Evolutionary conservation across 768 basidiomycete genomes (phyloP), one percentile per base, ranked within the genome.

Genomic region (Jaapia argillacea): DNA sequence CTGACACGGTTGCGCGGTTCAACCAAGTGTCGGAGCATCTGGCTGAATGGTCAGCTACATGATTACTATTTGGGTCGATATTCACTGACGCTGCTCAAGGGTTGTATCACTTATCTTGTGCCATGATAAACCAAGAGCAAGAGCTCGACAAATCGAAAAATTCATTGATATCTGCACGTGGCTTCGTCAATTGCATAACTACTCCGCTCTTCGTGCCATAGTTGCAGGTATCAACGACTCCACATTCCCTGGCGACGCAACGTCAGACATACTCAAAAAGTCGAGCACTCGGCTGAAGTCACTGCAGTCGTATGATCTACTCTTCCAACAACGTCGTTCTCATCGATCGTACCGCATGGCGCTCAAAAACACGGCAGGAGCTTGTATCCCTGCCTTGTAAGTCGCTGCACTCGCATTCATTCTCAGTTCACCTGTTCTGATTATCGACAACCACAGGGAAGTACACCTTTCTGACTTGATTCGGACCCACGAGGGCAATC

Each of bases 271-370:
- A 24, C 81, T 93, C 56, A 81, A 64, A 21, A 82, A 72, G 58
- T 74, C 70, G 5, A 73, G 75, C 14, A 83, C 79, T 44, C 73
- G 70, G 26, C 79, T 78, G 46, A 91, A 91, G 61, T 78, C 79
- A 48, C 72, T 91, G 16, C 71, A 79, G 58, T 88, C 85, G 2
- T 85, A 86, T 73, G 82, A 92, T 51, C 75, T 88, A 31, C 73
- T 99, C 3, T 71, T 99, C 43, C 80, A 85, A 48, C 79, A 85
- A 41, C 71, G 75, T 25, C 77, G 88, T 3, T 81, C 85, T 27
- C 92, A 94, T 62, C 78, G 83, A 41, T 79, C 85, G n/a, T 99
- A 99, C 63, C 81, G 92, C 10, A 68, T 92, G 57, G 91, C 92
- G 1, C 62, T 99, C 42, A 72, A 80, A 48, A 86, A 88, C 54